Percentiles rank a stretch among this genome's conserved stretches.
Evolutionary conservation across 148 eudicot genomes (phyloP).

Genomic region (Cornus controversa): DNA sequence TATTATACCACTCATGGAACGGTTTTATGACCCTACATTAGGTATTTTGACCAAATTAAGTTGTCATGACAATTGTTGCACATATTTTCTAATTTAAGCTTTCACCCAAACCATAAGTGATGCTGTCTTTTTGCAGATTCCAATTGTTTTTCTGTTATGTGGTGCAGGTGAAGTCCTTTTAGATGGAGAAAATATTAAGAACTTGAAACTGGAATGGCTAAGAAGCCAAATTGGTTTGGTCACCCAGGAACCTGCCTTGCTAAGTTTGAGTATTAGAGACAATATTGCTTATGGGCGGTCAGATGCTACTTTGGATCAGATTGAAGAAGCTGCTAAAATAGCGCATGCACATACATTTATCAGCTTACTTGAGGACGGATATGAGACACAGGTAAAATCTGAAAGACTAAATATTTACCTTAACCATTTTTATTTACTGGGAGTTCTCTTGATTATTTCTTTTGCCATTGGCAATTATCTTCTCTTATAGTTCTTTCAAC

Average conservation of each 20-base stretch:
- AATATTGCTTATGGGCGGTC: constrained; percentile 94
- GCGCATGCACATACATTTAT: constrained; percentile 96
- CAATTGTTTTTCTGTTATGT: constrained; percentile 11
- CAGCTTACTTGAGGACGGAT: constrained; percentile 88
- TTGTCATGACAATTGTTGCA: constrained; percentile 1
- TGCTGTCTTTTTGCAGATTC: neutral
- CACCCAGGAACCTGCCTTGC: constrained; percentile 95
- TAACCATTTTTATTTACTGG: neutral
- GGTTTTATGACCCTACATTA: constrained; percentile 97
- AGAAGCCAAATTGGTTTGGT: constrained; percentile 97
- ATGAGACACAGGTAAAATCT: constrained; percentile 76
- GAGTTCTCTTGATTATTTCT: neutral
- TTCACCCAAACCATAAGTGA: neutral
- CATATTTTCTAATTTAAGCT: neutral
- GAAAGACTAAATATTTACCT: neutral
- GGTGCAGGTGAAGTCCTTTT: constrained; percentile 88
- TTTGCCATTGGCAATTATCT: neutral
- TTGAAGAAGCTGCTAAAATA: constrained; percentile 97
- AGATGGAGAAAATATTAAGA: constrained; percentile 96
- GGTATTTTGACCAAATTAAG: constrained; percentile 39
- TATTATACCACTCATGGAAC: constrained; percentile 97
- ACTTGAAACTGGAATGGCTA: constrained; percentile 89
- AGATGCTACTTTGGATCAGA: constrained; percentile 71
- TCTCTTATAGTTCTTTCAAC: constrained; percentile 5
- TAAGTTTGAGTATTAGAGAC: constrained; percentile 89